These are phyloP conservation scores for Leccinum uliginosum DNA, from an alignment of 768 basidiomycete genomes.

Conservation along the genomic window DNA sequence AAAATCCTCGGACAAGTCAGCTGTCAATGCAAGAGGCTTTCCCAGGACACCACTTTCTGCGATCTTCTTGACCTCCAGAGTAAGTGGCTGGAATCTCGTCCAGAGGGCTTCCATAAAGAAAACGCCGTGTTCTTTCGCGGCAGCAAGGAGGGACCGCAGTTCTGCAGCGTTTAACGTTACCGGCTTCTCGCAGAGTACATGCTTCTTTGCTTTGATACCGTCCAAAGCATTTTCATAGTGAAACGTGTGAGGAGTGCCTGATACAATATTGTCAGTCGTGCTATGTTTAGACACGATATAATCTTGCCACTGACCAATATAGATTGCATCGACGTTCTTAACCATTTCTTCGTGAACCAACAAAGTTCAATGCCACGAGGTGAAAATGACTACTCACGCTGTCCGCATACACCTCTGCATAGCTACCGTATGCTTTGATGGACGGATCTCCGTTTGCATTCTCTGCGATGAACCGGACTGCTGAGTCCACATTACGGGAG, in stretches of 20 bases:
- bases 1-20: constrained; percentile 74
- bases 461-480: constrained; percentile 60
- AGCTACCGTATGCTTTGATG: constrained; percentile 68
- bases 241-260: constrained; percentile 80
- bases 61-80: constrained; percentile 58
- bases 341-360: constrained; percentile 1
- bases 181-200: constrained; percentile 88
- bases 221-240: constrained; percentile 77
- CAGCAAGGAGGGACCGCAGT: constrained; percentile 62
- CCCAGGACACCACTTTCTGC: constrained; percentile 63
- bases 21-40: constrained; percentile 60
- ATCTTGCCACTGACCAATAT: constrained; percentile 49
- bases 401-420: constrained; percentile 71
- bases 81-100: constrained; percentile 78
- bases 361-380: background rate
- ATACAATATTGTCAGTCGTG: constrained; percentile 1
- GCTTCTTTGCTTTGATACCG: constrained; percentile 75
- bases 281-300: background rate
- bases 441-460: constrained; percentile 45
- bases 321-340: constrained; percentile 71
- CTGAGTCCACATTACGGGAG: constrained; percentile 66
- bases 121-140: constrained; percentile 73
- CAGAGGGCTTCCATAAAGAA: constrained; percentile 94
- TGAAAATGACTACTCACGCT: constrained; percentile 38
- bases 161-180: constrained; percentile 77